phyloP scores from a whole-genome alignment of 1,284 basidiomycete species.

The Malassezia brasiliensis region DNA sequence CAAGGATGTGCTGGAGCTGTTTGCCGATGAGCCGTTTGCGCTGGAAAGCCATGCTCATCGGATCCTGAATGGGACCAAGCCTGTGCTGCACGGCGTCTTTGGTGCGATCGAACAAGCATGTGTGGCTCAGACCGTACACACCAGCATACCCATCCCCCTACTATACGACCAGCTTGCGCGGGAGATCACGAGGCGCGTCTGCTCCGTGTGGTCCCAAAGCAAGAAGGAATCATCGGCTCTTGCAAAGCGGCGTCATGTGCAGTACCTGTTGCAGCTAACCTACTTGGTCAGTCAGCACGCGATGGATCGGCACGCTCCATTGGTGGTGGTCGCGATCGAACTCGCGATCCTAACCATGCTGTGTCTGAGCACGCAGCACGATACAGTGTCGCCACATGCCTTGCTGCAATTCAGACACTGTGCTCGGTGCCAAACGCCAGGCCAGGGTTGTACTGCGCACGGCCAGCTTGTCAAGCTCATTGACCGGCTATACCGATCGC shows the following conservation, averaged over 20 bases:
- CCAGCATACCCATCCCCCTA: not conserved
- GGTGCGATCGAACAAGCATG: not conserved
- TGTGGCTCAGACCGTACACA: not conserved
- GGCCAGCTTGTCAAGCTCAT: not conserved
- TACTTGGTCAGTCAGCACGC: conserved; percentile 6
- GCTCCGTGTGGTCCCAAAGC: conserved; percentile 1
- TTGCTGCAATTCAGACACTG: not conserved
- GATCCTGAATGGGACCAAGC: not conserved
- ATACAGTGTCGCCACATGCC: not conserved
- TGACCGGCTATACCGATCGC: not conserved
- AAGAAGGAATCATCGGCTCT: not conserved
- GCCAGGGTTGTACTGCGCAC: not conserved
- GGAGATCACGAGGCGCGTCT: conserved; percentile 2
- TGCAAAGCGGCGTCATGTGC: not conserved
- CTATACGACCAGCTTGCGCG: conserved; percentile 10
- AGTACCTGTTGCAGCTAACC: conserved; percentile 8
- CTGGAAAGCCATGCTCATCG: too few relatives aligned
- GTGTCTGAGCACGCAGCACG: conserved; percentile 1
- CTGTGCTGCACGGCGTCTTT: not conserved
- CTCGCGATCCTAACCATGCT: conserved; percentile 9
- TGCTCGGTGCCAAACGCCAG: not conserved
- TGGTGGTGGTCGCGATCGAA: conserved; percentile 11
- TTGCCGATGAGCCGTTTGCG: too few relatives aligned
- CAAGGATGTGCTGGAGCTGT: too few relatives aligned
- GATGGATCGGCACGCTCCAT: not conserved